These are phyloP conservation scores for Spirogloea muscicola DNA, from an alignment of 139 green algal genomes.

Conservation along the genomic window DNA sequence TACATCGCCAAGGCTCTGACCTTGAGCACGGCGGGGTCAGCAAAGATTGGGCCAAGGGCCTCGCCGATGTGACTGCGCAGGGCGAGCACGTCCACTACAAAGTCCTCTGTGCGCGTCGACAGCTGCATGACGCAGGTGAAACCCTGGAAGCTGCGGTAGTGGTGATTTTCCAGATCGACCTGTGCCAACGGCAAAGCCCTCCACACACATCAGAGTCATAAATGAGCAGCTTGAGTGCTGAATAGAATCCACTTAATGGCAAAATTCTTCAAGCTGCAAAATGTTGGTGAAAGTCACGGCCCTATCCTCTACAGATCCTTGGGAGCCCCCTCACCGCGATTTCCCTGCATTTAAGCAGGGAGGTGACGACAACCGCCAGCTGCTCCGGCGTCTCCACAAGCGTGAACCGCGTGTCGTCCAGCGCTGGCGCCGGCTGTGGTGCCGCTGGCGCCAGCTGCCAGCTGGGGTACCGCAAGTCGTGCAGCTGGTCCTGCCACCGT, in stretches of 20 bases:
- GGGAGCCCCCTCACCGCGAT: too few species aligned
- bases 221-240: too few species aligned
- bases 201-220: too few species aligned
- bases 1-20: conserved; percentile 4
- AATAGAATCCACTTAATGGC: too few species aligned
- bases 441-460: conserved; percentile 46
- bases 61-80: conserved; percentile 54
- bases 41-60: conserved; percentile 20
- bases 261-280: too few species aligned
- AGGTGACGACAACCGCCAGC: too few species aligned
- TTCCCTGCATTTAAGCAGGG: too few species aligned
- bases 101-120: conserved; percentile 73
- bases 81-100: conserved; percentile 77
- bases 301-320: too few species aligned
- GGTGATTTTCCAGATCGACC: conserved; percentile 84
- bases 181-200: too few species aligned
- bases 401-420: conserved; percentile 54
- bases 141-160: conserved; percentile 71
- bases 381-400: conserved; percentile 58
- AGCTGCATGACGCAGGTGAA: conserved; percentile 94
- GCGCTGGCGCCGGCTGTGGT: conserved; percentile 27
- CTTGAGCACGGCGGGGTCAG: conserved; percentile 21
- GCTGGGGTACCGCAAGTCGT: conserved; percentile 50
- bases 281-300: too few species aligned
- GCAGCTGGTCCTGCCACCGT: conserved; percentile 47